Conservation (phyloP, 257 asterid genomes). For the Penstemon newberryi region DNA sequence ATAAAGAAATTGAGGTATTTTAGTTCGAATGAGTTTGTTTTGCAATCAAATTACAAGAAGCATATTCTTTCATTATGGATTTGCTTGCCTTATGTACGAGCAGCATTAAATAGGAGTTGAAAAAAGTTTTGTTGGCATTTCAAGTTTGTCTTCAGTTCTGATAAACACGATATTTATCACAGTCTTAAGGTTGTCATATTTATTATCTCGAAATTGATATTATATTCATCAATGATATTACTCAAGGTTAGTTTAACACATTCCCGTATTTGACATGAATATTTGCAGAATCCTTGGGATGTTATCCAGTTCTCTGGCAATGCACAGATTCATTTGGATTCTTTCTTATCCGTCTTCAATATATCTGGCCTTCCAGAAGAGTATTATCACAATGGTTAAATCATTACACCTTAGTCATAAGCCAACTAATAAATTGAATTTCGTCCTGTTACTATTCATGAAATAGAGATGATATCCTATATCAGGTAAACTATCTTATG, state of each 20-base stretch:
- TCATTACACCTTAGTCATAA: slow-evolving; percentile 25
- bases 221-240: slow-evolving; percentile 19
- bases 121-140: slow-evolving; percentile 1
- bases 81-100: neutral
- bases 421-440: slow-evolving; percentile 5
- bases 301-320: slow-evolving; percentile 78
- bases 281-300: slow-evolving; percentile 96
- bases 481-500: slow-evolving; percentile 70
- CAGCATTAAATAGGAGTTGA: neutral
- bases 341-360: slow-evolving; percentile 88
- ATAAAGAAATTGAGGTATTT: neutral
- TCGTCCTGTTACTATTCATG: slow-evolving; percentile 27
- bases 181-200: slow-evolving; percentile 6
- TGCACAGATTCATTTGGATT: slow-evolving; percentile 72
- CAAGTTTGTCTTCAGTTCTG: neutral
- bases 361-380: slow-evolving; percentile 88
- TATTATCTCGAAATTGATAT: slow-evolving; percentile 16
- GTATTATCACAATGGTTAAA: slow-evolving; percentile 78
- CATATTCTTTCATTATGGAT: neutral
- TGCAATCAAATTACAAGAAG: neutral
- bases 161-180: neutral
- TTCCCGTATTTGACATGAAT: slow-evolving; percentile 28
- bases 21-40: neutral
- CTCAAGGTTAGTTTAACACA: slow-evolving; percentile 1
- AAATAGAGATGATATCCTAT: slow-evolving; percentile 27